Conservation (phyloP, 768 basidiomycete genomes). For the Podaxis sp. region DNA sequence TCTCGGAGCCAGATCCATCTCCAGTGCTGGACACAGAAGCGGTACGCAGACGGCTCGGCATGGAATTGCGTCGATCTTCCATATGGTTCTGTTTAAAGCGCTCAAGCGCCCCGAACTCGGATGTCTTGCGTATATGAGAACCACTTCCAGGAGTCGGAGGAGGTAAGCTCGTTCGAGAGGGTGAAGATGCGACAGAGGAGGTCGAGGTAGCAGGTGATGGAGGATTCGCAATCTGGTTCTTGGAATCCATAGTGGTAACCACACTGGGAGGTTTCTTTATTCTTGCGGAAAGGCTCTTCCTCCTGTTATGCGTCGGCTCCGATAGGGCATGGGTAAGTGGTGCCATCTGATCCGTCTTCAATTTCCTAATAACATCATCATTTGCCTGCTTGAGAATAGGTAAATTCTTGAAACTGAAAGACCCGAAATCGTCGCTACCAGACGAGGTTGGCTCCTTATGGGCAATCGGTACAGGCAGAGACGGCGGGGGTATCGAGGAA, state of each 20-base stretch:
- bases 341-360: constrained; percentile 85
- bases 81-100: constrained; percentile 82
- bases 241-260: constrained; percentile 64
- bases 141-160: constrained; percentile 66
- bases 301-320: constrained; percentile 61
- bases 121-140: constrained; percentile 78
- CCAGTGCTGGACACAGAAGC: constrained; percentile 82
- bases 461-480: constrained; percentile 37
- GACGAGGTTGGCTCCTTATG: constrained; percentile 39
- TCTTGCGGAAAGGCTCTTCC: constrained; percentile 77
- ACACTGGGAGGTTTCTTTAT: constrained; percentile 81
- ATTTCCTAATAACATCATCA: constrained; percentile 94
- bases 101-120: constrained; percentile 84
- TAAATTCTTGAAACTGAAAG: constrained; percentile 97
- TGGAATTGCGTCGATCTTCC: constrained; percentile 76
- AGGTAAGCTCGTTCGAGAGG: constrained; percentile 69
- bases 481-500: constrained; percentile 36
- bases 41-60: constrained; percentile 84
- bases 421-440: constrained; percentile 88
- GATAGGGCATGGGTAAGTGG: constrained; percentile 73
- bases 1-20: constrained; percentile 74
- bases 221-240: constrained; percentile 63
- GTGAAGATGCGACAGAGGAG: constrained; percentile 87
- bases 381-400: constrained; percentile 96
- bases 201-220: constrained; percentile 91